Percentiles rank a stretch among this genome's conserved stretches.
Evolutionary conservation across 2,329 filamentous ascomycete genomes (phyloP).

Genomic region (Colletotrichum higginsianum): DNA sequence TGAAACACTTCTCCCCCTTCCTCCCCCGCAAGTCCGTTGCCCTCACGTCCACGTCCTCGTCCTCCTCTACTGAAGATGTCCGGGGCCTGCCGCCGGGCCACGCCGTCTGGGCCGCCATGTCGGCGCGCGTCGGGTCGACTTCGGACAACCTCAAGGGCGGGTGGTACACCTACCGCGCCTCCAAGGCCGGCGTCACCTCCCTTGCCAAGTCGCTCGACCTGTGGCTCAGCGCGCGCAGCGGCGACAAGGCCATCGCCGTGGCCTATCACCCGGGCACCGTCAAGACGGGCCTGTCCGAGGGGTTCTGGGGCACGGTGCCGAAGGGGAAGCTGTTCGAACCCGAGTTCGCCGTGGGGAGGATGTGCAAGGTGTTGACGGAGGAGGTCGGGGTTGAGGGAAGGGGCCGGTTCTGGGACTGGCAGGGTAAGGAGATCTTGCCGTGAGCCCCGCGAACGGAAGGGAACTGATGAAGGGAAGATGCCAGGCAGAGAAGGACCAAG

Average conservation of each 20-base stretch:
- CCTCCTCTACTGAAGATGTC: conserved; percentile 7
- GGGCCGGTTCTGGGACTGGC: conserved; percentile 80
- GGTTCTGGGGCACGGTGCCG: conserved; percentile 78
- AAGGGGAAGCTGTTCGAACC: conserved; percentile 75
- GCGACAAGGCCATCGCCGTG: conserved; percentile 76
- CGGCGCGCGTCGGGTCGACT: conserved; percentile 82
- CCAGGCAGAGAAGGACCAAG: too few species aligned
- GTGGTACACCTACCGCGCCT: conserved; percentile 86
- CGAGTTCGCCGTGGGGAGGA: conserved; percentile 75
- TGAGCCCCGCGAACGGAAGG: conserved; percentile 51
- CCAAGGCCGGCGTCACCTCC: conserved; percentile 82
- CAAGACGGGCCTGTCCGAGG: conserved; percentile 78
- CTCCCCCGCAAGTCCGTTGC: conserved; percentile 72
- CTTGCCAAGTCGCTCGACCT: conserved; percentile 81
- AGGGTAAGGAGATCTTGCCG: conserved; percentile 73
- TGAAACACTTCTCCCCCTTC: conserved; percentile 81
- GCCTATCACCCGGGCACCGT: conserved; percentile 87
- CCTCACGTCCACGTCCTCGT: conserved; percentile 44
- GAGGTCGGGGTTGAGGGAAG: conserved; percentile 66
- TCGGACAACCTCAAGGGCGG: conserved; percentile 81
- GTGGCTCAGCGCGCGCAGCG: conserved; percentile 70
- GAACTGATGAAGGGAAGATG: background rate
- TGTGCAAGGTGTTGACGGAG: conserved; percentile 71
- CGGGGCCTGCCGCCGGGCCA: conserved; percentile 52
- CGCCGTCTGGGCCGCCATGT: conserved; percentile 81